Conservation (phyloP, 75 land plant species). For the Sequoiadendron giganteum region DNA sequence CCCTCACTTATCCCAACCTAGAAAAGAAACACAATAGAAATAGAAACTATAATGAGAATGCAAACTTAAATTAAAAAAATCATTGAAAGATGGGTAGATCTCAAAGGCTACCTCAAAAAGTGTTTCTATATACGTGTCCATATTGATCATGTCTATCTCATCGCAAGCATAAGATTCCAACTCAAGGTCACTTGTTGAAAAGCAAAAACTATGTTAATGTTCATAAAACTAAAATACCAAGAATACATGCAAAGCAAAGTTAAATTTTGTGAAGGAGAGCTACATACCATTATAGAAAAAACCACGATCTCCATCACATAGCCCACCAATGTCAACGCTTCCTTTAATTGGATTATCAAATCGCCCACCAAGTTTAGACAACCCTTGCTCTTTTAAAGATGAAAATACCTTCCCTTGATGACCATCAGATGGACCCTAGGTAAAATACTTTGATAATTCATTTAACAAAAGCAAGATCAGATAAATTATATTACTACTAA, state of each 20-base stretch:
- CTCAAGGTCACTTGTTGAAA: constrained; percentile 38
- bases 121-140: background rate
- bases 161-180: background rate
- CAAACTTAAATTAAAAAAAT: too few relatives aligned
- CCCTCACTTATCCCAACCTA: constrained; percentile 67
- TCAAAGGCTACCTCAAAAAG: constrained; percentile 53
- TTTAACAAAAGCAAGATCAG: too few relatives aligned
- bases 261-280: background rate
- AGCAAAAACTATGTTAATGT: background rate
- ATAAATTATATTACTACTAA: too few relatives aligned
- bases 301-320: constrained; percentile 75
- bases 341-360: constrained; percentile 70
- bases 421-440: constrained; percentile 73
- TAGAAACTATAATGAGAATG: background rate
- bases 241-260: background rate
- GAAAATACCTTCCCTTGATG: constrained; percentile 56
- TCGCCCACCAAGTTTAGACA: constrained; percentile 71
- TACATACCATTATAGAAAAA: constrained; percentile 60
- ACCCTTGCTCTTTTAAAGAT: constrained; percentile 61
- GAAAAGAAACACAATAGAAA: background rate
- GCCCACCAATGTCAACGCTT: constrained; percentile 64
- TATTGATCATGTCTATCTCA: constrained; percentile 6
- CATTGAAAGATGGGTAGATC: background rate
- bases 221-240: background rate
- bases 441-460: too few relatives aligned